Evolutionary conservation across 73 alveolate species (phyloP).

Genomic region (Paramecium tetraurelia): DNA sequence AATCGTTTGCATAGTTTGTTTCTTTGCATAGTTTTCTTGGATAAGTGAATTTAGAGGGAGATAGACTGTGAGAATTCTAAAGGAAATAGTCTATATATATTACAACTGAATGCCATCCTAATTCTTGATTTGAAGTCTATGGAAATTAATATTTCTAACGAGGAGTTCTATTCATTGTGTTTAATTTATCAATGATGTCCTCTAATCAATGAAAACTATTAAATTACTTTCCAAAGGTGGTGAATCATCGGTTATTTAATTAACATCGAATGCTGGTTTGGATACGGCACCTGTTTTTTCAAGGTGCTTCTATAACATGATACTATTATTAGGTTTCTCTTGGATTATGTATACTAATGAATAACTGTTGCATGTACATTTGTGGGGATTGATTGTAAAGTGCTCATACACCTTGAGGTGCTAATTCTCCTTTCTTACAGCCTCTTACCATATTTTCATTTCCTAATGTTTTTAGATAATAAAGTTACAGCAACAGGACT

Average conservation of each 20-base stretch:
- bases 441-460: conserved; percentile 61
- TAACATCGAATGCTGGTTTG: conserved; percentile 46
- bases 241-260: conserved; percentile 43
- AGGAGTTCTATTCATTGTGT: conserved; percentile 59
- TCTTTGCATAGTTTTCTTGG: conserved; percentile 61
- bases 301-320: conserved; percentile 45
- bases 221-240: conserved; percentile 36
- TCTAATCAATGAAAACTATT: not conserved
- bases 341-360: conserved; percentile 36
- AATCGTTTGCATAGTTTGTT: conserved; percentile 62
- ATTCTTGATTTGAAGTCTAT: conserved; percentile 51
- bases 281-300: conserved; percentile 17
- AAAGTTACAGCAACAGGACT: conserved; percentile 16
- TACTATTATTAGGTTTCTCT: conserved; percentile 55
- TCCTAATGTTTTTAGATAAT: not conserved
- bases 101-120: conserved; percentile 60
- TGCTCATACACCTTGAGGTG: conserved; percentile 52
- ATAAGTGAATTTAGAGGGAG: conserved; percentile 49
- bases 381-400: conserved; percentile 58
- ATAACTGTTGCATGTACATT: conserved; percentile 1
- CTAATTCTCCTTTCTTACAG: conserved; percentile 51
- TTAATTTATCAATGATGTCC: conserved; percentile 50
- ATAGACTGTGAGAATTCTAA: not conserved
- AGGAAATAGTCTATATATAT: not conserved
- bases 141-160: conserved; percentile 60